Percentiles rank a stretch among this genome's conserved stretches.
These are phyloP conservation scores for Golovinomyces cichoracearum DNA, from an alignment of 2,329 filamentous ascomycete species.

Conservation along the genomic window DNA sequence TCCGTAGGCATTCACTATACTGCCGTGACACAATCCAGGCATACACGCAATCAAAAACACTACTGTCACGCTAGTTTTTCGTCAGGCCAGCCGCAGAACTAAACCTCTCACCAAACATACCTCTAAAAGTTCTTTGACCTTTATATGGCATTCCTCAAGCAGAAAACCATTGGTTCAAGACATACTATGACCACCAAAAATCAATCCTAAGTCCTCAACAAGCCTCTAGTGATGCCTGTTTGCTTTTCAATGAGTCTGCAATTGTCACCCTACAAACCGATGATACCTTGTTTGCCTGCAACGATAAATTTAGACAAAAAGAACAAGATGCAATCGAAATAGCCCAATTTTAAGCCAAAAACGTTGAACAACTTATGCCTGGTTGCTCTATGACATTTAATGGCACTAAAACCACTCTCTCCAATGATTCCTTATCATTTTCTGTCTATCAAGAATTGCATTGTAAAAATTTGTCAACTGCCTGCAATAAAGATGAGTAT, in stretches of 20 bases:
- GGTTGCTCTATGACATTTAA: neutral
- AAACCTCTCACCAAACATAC: neutral
- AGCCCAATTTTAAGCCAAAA: conserved; percentile 1
- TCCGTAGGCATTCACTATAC: neutral
- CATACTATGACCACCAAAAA: conserved; percentile 1
- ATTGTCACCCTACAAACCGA: conserved; percentile 2
- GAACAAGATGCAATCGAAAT: neutral
- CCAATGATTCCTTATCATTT: neutral
- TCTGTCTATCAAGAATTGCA: conserved; percentile 1
- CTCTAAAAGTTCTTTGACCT: neutral
- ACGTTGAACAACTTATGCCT: neutral
- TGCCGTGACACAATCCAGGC: neutral
- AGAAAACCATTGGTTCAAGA: conserved; percentile 1
- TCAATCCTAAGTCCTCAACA: neutral
- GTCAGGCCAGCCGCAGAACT: neutral
- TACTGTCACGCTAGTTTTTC: neutral
- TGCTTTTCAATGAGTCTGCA: conserved; percentile 1
- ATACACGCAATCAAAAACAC: neutral
- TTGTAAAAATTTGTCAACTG: neutral
- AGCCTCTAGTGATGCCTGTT: conserved; percentile 2
- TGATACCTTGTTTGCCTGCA: conserved; percentile 2
- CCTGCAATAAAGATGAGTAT: neutral
- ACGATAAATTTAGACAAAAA: neutral
- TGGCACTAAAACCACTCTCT: neutral
- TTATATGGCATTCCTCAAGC: neutral